Conservation (phyloP, 2,329 filamentous ascomycete genomes). For the Ophiocordyceps camponoti-leonardi region DNA sequence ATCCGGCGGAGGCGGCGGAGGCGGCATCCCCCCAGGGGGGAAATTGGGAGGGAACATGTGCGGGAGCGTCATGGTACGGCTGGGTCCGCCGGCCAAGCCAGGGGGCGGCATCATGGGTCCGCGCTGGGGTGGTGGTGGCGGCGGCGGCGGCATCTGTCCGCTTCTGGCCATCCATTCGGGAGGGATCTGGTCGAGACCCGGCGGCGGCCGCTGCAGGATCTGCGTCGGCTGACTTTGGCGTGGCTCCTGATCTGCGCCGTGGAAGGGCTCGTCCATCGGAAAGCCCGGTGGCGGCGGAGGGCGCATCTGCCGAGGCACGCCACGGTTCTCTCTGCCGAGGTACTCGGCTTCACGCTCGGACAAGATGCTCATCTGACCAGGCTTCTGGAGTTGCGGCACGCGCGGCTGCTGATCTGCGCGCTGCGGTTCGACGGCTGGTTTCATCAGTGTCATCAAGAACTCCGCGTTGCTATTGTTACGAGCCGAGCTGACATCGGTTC, state of each 20-base stretch:
- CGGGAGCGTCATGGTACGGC: slow-evolving; percentile 30
- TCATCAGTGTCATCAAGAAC: slow-evolving; percentile 73
- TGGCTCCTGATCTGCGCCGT: slow-evolving; percentile 27
- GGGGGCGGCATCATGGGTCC: slow-evolving; percentile 45
- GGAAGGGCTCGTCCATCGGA: slow-evolving; percentile 33
- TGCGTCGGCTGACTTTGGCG: slow-evolving; percentile 40
- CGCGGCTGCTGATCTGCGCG: slow-evolving; percentile 27
- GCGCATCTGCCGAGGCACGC: slow-evolving; percentile 22
- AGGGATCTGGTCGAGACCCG: slow-evolving; percentile 43
- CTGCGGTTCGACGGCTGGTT: slow-evolving; percentile 28
- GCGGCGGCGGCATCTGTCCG: slow-evolving; percentile 25
- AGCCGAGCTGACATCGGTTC: slow-evolving; percentile 23
- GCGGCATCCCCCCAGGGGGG: slow-evolving; percentile 26
- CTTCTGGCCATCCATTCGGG: slow-evolving; percentile 32
- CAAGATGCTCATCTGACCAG: slow-evolving; percentile 25
- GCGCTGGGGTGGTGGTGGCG: no score
- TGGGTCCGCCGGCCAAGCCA: slow-evolving; percentile 25
- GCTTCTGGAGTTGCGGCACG: slow-evolving; percentile 11
- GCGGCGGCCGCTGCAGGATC: slow-evolving; percentile 43
- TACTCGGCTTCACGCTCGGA: slow-evolving; percentile 33
- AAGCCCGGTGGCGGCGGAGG: slow-evolving; percentile 31
- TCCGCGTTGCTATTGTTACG: slow-evolving; percentile 54
- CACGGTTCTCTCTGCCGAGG: slow-evolving; percentile 13
- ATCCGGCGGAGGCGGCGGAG: slow-evolving; percentile 21
- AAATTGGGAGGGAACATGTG: slow-evolving; percentile 48